Evolutionary conservation across 1,139 yeast species (phyloP).

Genomic region (Blastobotrys elegans): DNA sequence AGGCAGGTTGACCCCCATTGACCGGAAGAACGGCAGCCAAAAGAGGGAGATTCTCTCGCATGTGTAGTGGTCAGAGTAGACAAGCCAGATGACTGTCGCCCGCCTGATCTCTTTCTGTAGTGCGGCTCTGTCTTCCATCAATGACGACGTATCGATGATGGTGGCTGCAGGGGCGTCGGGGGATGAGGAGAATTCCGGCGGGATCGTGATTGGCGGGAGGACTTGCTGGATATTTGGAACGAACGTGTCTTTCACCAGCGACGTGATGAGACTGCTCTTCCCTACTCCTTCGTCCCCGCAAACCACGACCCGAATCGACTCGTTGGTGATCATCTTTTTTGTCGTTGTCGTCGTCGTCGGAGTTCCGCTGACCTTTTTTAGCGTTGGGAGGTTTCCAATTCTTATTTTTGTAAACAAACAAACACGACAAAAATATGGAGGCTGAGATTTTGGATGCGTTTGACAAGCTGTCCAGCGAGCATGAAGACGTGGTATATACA

Average conservation of each 20-base stretch:
- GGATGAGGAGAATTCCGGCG: constrained; percentile 55
- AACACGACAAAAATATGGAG: constrained; percentile 11
- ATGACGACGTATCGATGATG: constrained; percentile 70
- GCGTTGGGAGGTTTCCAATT: background rate
- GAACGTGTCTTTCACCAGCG: constrained; percentile 74
- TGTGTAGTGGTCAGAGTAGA: constrained; percentile 88
- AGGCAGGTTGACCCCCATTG: constrained; percentile 86
- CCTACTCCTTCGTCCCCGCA: constrained; percentile 85
- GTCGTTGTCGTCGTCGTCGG: background rate
- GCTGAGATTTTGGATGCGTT: constrained; percentile 10
- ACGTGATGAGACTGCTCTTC: constrained; percentile 56
- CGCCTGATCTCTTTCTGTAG: constrained; percentile 71
- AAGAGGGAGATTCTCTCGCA: constrained; percentile 85
- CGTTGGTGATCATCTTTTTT: constrained; percentile 20
- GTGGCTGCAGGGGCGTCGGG: constrained; percentile 61
- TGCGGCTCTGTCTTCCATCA: constrained; percentile 47
- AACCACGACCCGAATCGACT: constrained; percentile 65
- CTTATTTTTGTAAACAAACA: background rate
- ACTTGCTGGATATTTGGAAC: constrained; percentile 71
- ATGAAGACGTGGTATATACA: background rate
- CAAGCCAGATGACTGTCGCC: constrained; percentile 90
- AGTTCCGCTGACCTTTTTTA: background rate
- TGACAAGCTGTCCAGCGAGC: constrained; percentile 6
- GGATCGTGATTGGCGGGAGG: constrained; percentile 78
- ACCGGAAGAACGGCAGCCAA: constrained; percentile 91